Evolutionary conservation across 2,329 filamentous ascomycete genomes (phyloP).

Genomic region (Thielaviopsis ethacetica): DNA sequence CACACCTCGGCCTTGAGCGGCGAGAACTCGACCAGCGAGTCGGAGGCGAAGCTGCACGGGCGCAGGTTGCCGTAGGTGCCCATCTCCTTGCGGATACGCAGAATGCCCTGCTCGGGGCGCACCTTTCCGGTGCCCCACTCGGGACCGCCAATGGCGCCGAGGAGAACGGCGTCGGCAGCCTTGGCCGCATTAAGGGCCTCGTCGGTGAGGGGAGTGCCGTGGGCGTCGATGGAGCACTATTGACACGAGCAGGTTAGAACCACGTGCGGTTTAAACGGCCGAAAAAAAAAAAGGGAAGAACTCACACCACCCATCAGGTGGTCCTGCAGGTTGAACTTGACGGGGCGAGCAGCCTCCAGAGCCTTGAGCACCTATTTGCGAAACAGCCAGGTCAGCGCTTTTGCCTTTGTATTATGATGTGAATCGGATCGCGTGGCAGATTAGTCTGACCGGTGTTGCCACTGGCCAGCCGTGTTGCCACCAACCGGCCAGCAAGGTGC

Average conservation of each 20-base stretch:
- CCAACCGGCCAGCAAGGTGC: neutral
- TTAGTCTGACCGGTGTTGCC: neutral
- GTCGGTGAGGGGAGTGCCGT: constrained; percentile 64
- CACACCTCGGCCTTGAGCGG: constrained; percentile 77
- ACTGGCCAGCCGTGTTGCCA: neutral
- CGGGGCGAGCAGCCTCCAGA: constrained; percentile 54
- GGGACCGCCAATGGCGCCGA: constrained; percentile 90
- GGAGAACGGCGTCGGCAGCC: constrained; percentile 71
- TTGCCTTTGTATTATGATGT: neutral
- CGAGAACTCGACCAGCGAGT: constrained; percentile 66
- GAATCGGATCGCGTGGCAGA: neutral
- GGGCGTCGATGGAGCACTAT: constrained; percentile 75
- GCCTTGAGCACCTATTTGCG: constrained; percentile 53
- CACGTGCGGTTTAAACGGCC: neutral
- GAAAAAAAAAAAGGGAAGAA: constrained; percentile 15
- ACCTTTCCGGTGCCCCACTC: constrained; percentile 85
- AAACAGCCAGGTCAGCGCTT: neutral
- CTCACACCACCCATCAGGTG: constrained; percentile 84
- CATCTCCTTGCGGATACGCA: constrained; percentile 85
- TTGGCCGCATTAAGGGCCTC: constrained; percentile 71
- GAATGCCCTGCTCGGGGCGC: constrained; percentile 82
- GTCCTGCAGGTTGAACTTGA: constrained; percentile 76
- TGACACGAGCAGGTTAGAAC: neutral
- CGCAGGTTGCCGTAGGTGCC: constrained; percentile 87
- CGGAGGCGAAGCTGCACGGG: constrained; percentile 88